Evolutionary conservation across 1,284 basidiomycete species (phyloP), one percentile per base, ranked within the genome.

Genomic region (Neonothopanus nambi): DNA sequence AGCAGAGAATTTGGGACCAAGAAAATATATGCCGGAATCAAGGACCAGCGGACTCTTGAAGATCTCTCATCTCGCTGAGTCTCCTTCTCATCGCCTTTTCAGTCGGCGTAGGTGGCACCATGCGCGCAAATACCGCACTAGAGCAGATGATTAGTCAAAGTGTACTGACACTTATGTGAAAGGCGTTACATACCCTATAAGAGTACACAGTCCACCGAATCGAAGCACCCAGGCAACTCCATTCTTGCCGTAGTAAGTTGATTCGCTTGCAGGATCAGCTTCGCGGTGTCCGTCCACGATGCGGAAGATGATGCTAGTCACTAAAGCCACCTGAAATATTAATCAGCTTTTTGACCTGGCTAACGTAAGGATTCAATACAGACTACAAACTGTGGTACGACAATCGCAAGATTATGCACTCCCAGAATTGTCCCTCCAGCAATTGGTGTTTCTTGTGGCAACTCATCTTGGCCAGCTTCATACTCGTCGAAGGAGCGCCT

Each of bases 351-450:
- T 26, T 46, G 30, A 24, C n/a, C 12, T 12, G 13, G 17, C 7
- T 6, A 43, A 18, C 37, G n/a, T 15, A 43, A 15, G 30, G 9
- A 12, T n/a, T n/a, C n/a, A 20, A 15, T 3, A 79, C 91, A 64
- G 65, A 93, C 93, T 55, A 95, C 80, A 65, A 96, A 91, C 63
- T 97, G 94, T 18, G 93, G 94, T 70, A 93, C 83, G 21, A 96
- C 94, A 57, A 96, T 93, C 3, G 95, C 91, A 5, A 98, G 76
- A 64, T 98, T 98, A 69, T 98, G 95, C 39, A 98, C 95, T 3
- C 95, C 95, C 43, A 98, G 79, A 43, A 98, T 88, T 2, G 93
- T 95, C 1, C 95, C 95, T n/a, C 95, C 95, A 0, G 93, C 89
- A 43, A 90, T 75, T 13, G 84, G 81, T 30, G 78, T 78, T 9